Percentiles rank a stretch among this genome's conserved stretches.
These are phyloP conservation scores for Citrullus amarus DNA, from an alignment of 306 rosid species.

Conservation along the genomic window DNA sequence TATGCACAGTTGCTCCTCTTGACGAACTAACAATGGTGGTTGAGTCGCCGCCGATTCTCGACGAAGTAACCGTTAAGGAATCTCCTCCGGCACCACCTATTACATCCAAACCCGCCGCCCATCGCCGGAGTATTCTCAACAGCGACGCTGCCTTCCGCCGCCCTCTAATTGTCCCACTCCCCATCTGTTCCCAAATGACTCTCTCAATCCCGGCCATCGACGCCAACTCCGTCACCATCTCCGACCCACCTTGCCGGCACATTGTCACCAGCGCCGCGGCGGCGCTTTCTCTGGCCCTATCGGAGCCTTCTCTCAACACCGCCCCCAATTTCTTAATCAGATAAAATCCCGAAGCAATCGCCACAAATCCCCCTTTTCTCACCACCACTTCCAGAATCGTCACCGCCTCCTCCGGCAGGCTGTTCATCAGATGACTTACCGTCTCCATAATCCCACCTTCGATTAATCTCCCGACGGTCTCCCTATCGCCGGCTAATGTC, in stretches of 20 bases:
- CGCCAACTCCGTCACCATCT: constrained; percentile 67
- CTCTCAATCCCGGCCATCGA: constrained; percentile 62
- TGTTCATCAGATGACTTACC: constrained; percentile 34
- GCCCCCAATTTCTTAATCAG: constrained; percentile 40
- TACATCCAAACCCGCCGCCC: constrained; percentile 68
- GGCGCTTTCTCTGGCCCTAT: constrained; percentile 69
- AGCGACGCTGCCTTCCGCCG: constrained; percentile 78
- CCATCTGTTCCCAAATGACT: constrained; percentile 78
- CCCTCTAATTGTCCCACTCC: constrained; percentile 51
- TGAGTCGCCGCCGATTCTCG: not conserved
- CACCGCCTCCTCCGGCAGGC: constrained; percentile 67
- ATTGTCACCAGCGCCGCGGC: constrained; percentile 73
- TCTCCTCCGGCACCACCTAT: not conserved
- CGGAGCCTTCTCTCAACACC: constrained; percentile 61
- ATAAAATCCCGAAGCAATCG: constrained; percentile 42
- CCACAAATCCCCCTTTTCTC: constrained; percentile 65
- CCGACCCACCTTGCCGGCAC: constrained; percentile 73
- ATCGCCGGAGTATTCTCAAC: constrained; percentile 60
- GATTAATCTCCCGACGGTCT: constrained; percentile 42
- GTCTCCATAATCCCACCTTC: constrained; percentile 57
- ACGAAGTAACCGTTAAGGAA: not conserved
- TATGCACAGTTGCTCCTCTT: not conserved
- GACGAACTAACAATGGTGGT: not conserved
- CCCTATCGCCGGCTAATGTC: constrained; percentile 62
- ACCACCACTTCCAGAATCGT: constrained; percentile 61